phyloP scores from a whole-genome alignment of 441 rosid species.

The Arabidopsis hybrid region DNA sequence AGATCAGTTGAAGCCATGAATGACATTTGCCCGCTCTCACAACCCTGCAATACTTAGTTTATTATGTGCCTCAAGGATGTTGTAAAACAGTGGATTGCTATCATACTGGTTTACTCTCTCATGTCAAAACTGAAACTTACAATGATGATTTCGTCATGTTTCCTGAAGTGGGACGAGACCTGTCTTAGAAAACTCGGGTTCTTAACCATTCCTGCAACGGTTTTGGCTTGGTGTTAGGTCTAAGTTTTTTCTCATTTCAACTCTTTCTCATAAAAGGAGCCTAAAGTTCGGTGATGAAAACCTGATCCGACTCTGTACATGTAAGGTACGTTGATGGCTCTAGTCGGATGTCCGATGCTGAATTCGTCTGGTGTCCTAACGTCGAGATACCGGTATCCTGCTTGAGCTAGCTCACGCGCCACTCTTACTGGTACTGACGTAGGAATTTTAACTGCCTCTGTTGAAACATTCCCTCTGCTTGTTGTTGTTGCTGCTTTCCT shows the following conservation, averaged over 20 bases:
- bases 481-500: slow-evolving; percentile 50
- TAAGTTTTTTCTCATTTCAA: neutral
- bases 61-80: neutral
- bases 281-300: slow-evolving; percentile 24
- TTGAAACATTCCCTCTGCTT: slow-evolving; percentile 39
- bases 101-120: neutral
- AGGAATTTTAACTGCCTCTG: slow-evolving; percentile 61
- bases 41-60: slow-evolving; percentile 59
- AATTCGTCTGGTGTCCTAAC: slow-evolving; percentile 87
- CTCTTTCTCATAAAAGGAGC: neutral
- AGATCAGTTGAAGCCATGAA: slow-evolving; percentile 87
- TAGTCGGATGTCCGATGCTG: slow-evolving; percentile 76
- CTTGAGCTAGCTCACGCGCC: slow-evolving; percentile 85
- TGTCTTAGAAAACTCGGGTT: slow-evolving; percentile 67
- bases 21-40: slow-evolving; percentile 77
- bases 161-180: slow-evolving; percentile 64
- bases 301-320: slow-evolving; percentile 91
- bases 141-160: slow-evolving; percentile 81
- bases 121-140: slow-evolving; percentile 48
- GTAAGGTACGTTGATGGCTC: slow-evolving; percentile 85
- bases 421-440: slow-evolving; percentile 90
- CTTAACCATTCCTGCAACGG: slow-evolving; percentile 67
- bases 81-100: neutral
- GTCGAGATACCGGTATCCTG: slow-evolving; percentile 86
- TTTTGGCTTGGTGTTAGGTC: slow-evolving; percentile 8